phyloP scores from a whole-genome alignment of 805 yeast species.

The Candida loeiensis region DNA sequence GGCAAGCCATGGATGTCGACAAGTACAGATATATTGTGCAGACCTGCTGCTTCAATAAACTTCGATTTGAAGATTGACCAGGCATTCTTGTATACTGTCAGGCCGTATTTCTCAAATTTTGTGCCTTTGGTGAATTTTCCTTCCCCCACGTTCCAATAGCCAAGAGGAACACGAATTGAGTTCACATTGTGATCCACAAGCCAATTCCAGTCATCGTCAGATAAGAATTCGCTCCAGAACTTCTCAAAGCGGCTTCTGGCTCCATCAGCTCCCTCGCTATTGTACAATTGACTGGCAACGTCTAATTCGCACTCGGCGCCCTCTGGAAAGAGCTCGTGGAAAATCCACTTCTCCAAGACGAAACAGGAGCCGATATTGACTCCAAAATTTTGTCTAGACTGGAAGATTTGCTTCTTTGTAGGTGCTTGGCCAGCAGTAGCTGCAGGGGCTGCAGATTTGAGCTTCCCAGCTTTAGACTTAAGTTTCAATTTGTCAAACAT shows the following conservation, averaged over 20 bases:
- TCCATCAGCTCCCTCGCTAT: constrained; percentile 49
- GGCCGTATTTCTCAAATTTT: constrained; percentile 51
- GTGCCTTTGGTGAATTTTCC: constrained; percentile 58
- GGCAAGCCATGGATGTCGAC: constrained; percentile 89
- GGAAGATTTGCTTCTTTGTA: constrained; percentile 48
- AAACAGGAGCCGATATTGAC: constrained; percentile 83
- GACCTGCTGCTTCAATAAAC: constrained; percentile 56
- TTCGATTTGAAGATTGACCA: constrained; percentile 60
- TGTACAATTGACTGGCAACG: constrained; percentile 53
- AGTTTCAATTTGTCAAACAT: constrained; percentile 35
- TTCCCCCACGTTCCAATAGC: constrained; percentile 82
- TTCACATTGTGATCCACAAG: constrained; percentile 64
- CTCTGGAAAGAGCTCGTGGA: constrained; percentile 55
- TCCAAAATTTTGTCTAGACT: constrained; percentile 66
- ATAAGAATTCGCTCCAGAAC: constrained; percentile 65
- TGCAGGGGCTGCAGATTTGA: constrained; percentile 28
- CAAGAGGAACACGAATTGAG: constrained; percentile 81
- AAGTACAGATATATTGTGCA: constrained; percentile 64
- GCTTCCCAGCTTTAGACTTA: constrained; percentile 23
- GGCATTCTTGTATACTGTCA: constrained; percentile 60
- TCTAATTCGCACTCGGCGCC: constrained; percentile 68
- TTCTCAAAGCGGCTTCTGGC: constrained; percentile 51
- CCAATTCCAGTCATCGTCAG: constrained; percentile 79
- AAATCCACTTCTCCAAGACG: constrained; percentile 78
- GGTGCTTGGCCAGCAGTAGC: constrained; percentile 35